Evolutionary conservation across 768 basidiomycete genomes (phyloP).

Genomic region (Serendipita sp.): DNA sequence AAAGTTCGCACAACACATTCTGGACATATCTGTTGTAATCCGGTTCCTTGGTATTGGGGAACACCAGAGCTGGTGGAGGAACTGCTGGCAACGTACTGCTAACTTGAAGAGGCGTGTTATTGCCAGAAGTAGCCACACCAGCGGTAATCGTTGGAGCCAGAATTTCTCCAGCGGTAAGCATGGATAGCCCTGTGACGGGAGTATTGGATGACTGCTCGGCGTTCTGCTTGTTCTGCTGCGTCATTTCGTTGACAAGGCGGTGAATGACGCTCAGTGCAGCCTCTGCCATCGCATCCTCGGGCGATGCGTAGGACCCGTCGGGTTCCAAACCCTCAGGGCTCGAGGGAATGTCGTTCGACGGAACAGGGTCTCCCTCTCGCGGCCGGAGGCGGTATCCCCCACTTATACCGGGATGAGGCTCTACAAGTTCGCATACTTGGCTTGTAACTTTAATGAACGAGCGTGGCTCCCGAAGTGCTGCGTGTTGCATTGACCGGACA

Average conservation of each 20-base stretch:
- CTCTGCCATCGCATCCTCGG: conserved; percentile 10
- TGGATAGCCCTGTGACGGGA: not conserved
- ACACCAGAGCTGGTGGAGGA: not conserved
- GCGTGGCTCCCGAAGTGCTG: conserved; percentile 65
- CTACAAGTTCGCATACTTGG: conserved; percentile 52
- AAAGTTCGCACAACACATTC: conserved; percentile 53
- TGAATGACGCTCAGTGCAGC: conserved; percentile 25
- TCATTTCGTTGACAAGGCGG: conserved; percentile 56
- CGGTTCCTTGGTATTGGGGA: not conserved
- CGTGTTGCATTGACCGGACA: conserved; percentile 57
- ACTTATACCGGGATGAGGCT: conserved; percentile 36
- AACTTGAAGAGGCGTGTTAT: not conserved
- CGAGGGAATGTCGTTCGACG: conserved; percentile 13
- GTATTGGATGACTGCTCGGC: not conserved
- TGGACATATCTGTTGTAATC: not conserved
- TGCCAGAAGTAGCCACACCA: not conserved
- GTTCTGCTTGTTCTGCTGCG: conserved; percentile 34
- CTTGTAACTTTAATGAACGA: conserved; percentile 61
- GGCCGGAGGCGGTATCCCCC: conserved; percentile 42
- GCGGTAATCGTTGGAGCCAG: not conserved
- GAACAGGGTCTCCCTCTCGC: conserved; percentile 16
- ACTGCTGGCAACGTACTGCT: not conserved
- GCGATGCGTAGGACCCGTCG: not conserved
- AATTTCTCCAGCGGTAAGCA: not conserved
- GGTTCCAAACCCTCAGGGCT: not conserved